Percentiles rank a stretch among this genome's conserved stretches.
Evolutionary conservation across 2,329 filamentous ascomycete species (phyloP).

Genomic region (Xylaria multiplex): DNA sequence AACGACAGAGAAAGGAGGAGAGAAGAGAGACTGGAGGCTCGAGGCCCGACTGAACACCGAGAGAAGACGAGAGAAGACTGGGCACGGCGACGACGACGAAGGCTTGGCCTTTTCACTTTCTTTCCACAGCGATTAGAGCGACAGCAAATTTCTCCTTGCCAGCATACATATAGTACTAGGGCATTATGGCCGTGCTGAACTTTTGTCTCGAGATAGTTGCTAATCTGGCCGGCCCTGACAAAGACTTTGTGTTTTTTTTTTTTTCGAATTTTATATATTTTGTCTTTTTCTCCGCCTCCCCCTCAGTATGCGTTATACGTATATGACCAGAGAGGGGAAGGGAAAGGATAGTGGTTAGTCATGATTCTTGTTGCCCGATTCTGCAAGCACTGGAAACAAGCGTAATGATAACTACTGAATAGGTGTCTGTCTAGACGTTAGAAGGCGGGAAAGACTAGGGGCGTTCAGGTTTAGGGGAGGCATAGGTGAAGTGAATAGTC

Average conservation of each 20-base stretch:
- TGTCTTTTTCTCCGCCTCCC: background rate
- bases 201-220: constrained; percentile 28
- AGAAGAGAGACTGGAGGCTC: constrained; percentile 2
- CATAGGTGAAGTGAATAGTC: background rate
- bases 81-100: constrained; percentile 3
- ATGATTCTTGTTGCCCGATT: constrained; percentile 29
- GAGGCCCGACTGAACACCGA: background rate
- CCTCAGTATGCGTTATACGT: constrained; percentile 6
- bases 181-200: constrained; percentile 27
- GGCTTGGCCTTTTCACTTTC: constrained; percentile 32
- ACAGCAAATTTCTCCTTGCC: constrained; percentile 35
- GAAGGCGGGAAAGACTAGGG: background rate
- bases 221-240: constrained; percentile 30
- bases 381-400: constrained; percentile 27
- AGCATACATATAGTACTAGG: constrained; percentile 34
- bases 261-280: constrained; percentile 25
- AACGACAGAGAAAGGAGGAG: background rate
- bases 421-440: constrained; percentile 12
- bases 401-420: constrained; percentile 31
- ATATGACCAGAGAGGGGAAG: background rate
- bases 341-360: constrained; percentile 14
- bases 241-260: constrained; percentile 17
- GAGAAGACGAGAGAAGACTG: constrained; percentile 13
- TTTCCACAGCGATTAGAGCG: constrained; percentile 38
- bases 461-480: constrained; percentile 14